Conservation (phyloP, 2,329 filamentous ascomycete species). For the Myriosclerotinia scirpicola region DNA sequence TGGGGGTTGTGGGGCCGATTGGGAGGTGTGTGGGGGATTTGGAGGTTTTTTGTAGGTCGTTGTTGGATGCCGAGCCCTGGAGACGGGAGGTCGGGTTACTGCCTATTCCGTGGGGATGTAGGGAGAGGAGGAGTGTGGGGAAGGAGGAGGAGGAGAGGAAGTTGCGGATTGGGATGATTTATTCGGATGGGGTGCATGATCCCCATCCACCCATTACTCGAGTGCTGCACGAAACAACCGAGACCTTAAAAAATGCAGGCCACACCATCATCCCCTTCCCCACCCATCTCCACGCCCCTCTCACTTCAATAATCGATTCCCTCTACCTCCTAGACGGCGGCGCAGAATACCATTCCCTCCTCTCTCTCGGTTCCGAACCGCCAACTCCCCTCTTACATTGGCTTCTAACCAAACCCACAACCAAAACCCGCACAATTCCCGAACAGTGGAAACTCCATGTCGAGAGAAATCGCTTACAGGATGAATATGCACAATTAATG, state of each 20-base stretch:
- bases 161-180: slow-evolving; percentile 43
- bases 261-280: slow-evolving; percentile 14
- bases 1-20: slow-evolving; percentile 48
- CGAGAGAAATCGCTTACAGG: slow-evolving; percentile 41
- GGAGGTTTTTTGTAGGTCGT: slow-evolving; percentile 37
- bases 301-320: not conserved
- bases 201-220: slow-evolving; percentile 27
- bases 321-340: slow-evolving; percentile 29
- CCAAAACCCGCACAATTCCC: not conserved
- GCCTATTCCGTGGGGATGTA: slow-evolving; percentile 50
- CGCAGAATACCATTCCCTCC: slow-evolving; percentile 22
- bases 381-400: slow-evolving; percentile 31
- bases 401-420: slow-evolving; percentile 21
- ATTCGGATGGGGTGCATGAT: slow-evolving; percentile 29
- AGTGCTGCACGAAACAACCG: not conserved
- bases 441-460: slow-evolving; percentile 5
- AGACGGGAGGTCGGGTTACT: slow-evolving; percentile 51
- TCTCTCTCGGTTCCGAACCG: slow-evolving; percentile 27
- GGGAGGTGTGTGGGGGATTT: slow-evolving; percentile 49
- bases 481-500: slow-evolving; percentile 29
- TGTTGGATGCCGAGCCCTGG: slow-evolving; percentile 46
- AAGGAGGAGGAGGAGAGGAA: slow-evolving; percentile 30
- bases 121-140: not conserved
- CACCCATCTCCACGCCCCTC: not conserved
- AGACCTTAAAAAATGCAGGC: not conserved